These are phyloP conservation scores for Arthrobotrys entomopaga DNA, from an alignment of 2,329 filamentous ascomycete species.

Conservation along the genomic window DNA sequence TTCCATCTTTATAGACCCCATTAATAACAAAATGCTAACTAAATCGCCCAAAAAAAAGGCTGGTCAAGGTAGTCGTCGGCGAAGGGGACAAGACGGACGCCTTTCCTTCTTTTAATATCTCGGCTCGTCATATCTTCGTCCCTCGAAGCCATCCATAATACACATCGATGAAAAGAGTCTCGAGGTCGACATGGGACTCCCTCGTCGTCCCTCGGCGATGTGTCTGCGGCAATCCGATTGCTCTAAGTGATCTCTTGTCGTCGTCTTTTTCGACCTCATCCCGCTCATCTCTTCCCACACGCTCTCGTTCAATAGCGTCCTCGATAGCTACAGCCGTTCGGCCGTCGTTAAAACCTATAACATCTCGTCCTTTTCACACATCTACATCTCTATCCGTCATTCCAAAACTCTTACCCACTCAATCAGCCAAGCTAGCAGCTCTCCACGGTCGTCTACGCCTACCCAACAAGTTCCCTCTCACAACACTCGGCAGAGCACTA, in stretches of 20 bases:
- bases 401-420: slow-evolving; percentile 33
- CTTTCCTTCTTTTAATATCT: slow-evolving; percentile 8
- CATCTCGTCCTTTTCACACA: slow-evolving; percentile 27
- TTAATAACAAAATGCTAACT: not conserved
- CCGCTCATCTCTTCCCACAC: slow-evolving; percentile 10
- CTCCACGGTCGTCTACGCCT: slow-evolving; percentile 89
- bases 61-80: slow-evolving; percentile 46
- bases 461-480: slow-evolving; percentile 80
- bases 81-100: slow-evolving; percentile 34
- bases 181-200: slow-evolving; percentile 52
- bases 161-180: slow-evolving; percentile 53
- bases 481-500: slow-evolving; percentile 85
- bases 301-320: slow-evolving; percentile 15
- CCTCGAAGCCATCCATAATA: slow-evolving; percentile 16
- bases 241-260: slow-evolving; percentile 37
- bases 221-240: slow-evolving; percentile 49
- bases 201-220: slow-evolving; percentile 53
- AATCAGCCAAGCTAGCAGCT: slow-evolving; percentile 88
- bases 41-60: slow-evolving; percentile 6
- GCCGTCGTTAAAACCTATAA: slow-evolving; percentile 18
- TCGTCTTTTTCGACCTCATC: slow-evolving; percentile 36
- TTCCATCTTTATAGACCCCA: not conserved
- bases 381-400: slow-evolving; percentile 36
- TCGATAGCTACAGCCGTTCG: slow-evolving; percentile 11
- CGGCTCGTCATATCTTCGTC: slow-evolving; percentile 6